Conservation (phyloP, 495 filamentous ascomycete genomes). For the Aspergillus saccharolyticus region DNA sequence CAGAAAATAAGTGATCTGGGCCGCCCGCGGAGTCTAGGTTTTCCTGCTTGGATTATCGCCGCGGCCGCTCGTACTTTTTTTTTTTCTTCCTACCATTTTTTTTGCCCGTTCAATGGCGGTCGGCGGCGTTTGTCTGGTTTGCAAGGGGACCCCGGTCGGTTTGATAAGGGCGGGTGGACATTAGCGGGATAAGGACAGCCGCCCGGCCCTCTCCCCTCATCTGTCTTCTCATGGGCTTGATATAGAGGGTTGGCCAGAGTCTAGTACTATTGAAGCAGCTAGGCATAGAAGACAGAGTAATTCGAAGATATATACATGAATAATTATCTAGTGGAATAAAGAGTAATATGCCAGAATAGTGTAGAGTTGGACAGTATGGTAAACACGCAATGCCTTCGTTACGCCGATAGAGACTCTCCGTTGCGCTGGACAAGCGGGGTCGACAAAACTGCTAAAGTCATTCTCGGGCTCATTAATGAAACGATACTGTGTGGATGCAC, state of each 20-base stretch:
- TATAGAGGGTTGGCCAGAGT: not conserved
- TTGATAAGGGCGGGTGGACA: conserved; percentile 33
- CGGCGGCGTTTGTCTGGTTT: conserved; percentile 31
- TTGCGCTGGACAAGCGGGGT: not conserved
- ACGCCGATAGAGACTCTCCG: too few species aligned
- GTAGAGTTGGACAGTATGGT: not conserved
- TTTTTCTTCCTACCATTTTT: conserved; percentile 34
- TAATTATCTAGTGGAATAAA: not conserved
- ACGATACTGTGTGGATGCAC: not conserved
- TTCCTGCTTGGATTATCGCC: conserved; percentile 12
- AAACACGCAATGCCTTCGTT: not conserved
- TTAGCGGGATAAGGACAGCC: not conserved
- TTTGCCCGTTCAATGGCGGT: conserved; percentile 13
- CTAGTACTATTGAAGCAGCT: not conserved
- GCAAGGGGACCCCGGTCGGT: conserved; percentile 4
- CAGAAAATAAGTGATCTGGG: not conserved
- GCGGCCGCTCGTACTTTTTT: conserved; percentile 26
- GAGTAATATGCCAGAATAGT: not conserved
- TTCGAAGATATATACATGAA: not conserved
- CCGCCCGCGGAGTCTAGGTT: conserved; percentile 11
- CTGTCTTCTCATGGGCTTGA: not conserved
- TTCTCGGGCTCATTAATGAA: not conserved
- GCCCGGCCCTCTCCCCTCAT: not conserved
- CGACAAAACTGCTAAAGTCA: not conserved
- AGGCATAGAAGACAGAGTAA: not conserved